Evolutionary conservation across 2,329 filamentous ascomycete genomes (phyloP), one percentile per base, ranked within the genome.

Genomic region (Pseudogymnoascus sp.): DNA sequence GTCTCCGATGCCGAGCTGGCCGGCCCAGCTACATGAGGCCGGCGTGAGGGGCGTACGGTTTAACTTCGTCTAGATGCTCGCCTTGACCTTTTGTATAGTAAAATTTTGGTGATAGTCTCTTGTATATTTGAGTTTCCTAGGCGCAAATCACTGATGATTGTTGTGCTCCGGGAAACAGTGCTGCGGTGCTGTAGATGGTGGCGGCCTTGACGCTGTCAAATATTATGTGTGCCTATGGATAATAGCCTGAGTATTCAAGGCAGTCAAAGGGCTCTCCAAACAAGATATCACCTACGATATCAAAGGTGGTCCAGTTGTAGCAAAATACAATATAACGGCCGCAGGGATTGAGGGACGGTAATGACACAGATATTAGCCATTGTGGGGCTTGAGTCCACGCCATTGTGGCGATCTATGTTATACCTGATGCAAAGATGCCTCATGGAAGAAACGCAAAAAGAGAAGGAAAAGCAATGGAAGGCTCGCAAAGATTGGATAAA

Each of bases 1-100:
- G 42, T 47, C 21, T 26, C 68, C 1, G 63, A 67, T 5, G 63
- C 59, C 6, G 70, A 71, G 19, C 63, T 74, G n/a, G n/a, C n/a
- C n/a, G 0, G 61, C 21, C 3, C 64, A 67, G 7, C 70, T 75
- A 67, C 70, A 71, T 14, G 61, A 53, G 3, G 66, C 67, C 0
- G 75, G 75, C 1, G 69, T 75, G 1, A 69, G 75, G 0, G 73
- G 74, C 0, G 69, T 77, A 2, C 67, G 75, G 6, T 72, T 77
- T 3, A 76, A 76, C 37, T 64, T 76, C 4, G 76, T 76, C 59
- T 67, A 68, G 29, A 74, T 21, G 21, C 42, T 47, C 26, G 56
- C 16, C 10, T 59, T 33, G 19, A 65, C 64, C 38, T 64, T 64
- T 40, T 63, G 19, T 11, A 26, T 21, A 0, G 37, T 60, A 21